Percentiles rank a stretch among this genome's conserved stretches.
These are phyloP conservation scores for Corinectria fuckeliana DNA, from an alignment of 2,329 filamentous ascomycete species.

Conservation along the genomic window DNA sequence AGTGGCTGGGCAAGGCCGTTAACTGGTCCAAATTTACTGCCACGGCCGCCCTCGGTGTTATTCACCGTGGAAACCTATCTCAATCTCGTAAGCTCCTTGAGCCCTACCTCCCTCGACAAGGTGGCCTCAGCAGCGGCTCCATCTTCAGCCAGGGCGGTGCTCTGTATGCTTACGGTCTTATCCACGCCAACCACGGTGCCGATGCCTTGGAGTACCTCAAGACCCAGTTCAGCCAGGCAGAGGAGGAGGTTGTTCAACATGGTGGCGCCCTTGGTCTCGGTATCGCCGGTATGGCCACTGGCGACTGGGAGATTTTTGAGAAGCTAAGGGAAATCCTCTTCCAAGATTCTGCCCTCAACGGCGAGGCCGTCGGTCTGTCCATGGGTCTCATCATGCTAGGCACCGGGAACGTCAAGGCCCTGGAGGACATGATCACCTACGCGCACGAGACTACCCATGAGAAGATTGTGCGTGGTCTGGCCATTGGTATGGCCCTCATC, in stretches of 20 bases:
- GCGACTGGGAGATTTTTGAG: conserved; percentile 88
- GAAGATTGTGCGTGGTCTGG: conserved; percentile 96
- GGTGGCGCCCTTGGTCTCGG: conserved; percentile 93
- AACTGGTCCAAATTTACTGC: conserved; percentile 99
- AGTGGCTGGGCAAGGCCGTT: conserved; percentile 97
- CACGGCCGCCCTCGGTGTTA: conserved; percentile 93
- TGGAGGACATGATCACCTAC: conserved; percentile 98
- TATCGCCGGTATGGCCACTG: conserved; percentile 97
- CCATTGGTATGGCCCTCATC: conserved; percentile 95
- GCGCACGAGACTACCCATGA: conserved; percentile 98
- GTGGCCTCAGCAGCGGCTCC: conserved; percentile 78
- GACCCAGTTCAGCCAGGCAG: conserved; percentile 74
- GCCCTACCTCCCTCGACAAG: conserved; percentile 86
- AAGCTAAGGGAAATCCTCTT: conserved; percentile 89
- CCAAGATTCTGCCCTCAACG: conserved; percentile 93
- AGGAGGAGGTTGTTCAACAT: conserved; percentile 95
- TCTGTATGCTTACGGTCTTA: conserved; percentile 91
- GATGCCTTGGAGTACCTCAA: conserved; percentile 84
- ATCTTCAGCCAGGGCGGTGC: conserved; percentile 96
- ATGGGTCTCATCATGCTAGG: conserved; percentile 99
- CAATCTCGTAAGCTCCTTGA: conserved; percentile 93
- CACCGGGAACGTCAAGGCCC: conserved; percentile 90
- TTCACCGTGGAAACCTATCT: conserved; percentile 92
- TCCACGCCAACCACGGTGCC: conserved; percentile 96
- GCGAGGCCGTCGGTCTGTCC: conserved; percentile 91